Conservation (phyloP, 805 yeast genomes). For the Pichia occidentalis region DNA sequence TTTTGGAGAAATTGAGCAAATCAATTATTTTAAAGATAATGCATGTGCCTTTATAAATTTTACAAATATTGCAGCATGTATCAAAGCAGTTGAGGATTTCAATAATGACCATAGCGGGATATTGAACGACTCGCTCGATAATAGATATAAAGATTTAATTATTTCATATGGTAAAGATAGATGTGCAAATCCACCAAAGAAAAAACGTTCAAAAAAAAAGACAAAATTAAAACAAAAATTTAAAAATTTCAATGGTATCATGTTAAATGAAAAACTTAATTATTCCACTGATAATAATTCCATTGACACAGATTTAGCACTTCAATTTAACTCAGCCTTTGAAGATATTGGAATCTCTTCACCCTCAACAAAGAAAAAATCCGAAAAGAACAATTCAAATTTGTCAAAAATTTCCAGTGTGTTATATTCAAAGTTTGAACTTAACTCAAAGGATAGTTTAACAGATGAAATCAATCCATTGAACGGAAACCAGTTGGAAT, state of each 20-base stretch:
- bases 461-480: too few relatives aligned
- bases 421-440: too few relatives aligned
- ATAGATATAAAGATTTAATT: constrained; percentile 47
- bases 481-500: too few relatives aligned
- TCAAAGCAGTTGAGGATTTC: constrained; percentile 55
- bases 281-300: constrained; percentile 5
- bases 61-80: constrained; percentile 55
- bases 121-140: constrained; percentile 34
- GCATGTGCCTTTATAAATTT: constrained; percentile 75
- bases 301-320: constrained; percentile 12
- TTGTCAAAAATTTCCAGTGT: too few relatives aligned
- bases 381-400: background rate
- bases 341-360: constrained; percentile 15
- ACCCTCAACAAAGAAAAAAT: constrained; percentile 9
- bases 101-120: constrained; percentile 29
- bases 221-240: constrained; percentile 31
- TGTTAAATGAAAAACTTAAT: background rate
- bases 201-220: constrained; percentile 37
- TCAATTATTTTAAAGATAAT: constrained; percentile 60
- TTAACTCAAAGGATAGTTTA: too few relatives aligned
- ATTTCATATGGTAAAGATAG: constrained; percentile 67
- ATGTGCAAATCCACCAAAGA: constrained; percentile 68
- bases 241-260: too few relatives aligned
- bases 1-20: constrained; percentile 72
- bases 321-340: constrained; percentile 12